A percentile compares a stretch with the other conserved stretches of the same genome.
Evolutionary conservation across 176 grass and related monocot genomes (phyloP).

Genomic region (Chrysopogon serrulatus): DNA sequence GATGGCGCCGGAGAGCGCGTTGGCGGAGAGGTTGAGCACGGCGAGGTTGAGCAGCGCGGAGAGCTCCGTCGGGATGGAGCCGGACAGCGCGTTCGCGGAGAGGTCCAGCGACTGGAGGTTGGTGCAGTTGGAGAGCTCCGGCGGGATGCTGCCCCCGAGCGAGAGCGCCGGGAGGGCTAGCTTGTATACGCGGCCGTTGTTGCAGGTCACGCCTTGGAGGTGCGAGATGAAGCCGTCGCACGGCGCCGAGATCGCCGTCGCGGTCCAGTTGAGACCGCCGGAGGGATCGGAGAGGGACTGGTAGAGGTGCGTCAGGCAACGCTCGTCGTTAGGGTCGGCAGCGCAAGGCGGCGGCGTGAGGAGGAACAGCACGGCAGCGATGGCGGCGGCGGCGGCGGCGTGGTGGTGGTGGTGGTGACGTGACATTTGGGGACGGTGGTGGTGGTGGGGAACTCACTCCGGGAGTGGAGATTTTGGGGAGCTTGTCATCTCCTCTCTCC

Average conservation of each 20-base stretch:
- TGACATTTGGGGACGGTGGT: conserved; percentile 26
- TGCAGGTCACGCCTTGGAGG: conserved; percentile 71
- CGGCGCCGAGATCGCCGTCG: conserved; percentile 35
- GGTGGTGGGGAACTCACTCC: neutral
- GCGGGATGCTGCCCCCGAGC: conserved; percentile 45
- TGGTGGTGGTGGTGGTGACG: conserved; percentile 18
- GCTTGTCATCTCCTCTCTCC: neutral
- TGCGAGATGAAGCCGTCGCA: conserved; percentile 62
- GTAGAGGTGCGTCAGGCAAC: conserved; percentile 52
- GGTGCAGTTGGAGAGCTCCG: conserved; percentile 72
- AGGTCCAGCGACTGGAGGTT: conserved; percentile 83
- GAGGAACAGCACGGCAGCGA: neutral
- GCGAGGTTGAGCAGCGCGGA: conserved; percentile 71
- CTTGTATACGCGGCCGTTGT: conserved; percentile 83
- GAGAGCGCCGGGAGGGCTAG: conserved; percentile 46
- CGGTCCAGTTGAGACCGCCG: conserved; percentile 56
- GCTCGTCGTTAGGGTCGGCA: conserved; percentile 53
- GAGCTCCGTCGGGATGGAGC: conserved; percentile 40
- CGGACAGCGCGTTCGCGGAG: conserved; percentile 59
- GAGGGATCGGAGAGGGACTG: conserved; percentile 32
- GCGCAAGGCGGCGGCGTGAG: neutral
- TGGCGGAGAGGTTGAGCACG: conserved; percentile 74
- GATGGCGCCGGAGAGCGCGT: conserved; percentile 51
- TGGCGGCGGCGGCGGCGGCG: neutral
- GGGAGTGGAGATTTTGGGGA: conserved; percentile 7